Conservation (phyloP, 108 stramenopile species). For the Skeletonema menzelii region DNA sequence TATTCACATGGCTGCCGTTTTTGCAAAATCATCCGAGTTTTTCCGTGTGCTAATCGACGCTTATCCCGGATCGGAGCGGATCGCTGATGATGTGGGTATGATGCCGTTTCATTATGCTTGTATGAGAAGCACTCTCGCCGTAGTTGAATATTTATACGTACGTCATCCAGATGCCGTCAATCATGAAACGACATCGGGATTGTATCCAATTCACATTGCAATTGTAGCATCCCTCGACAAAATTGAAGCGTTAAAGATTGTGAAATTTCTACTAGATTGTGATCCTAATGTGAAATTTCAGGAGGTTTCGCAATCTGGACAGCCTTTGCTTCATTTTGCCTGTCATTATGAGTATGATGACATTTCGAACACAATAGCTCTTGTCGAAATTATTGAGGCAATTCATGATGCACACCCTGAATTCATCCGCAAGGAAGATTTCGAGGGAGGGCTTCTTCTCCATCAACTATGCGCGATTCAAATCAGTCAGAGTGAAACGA, state of each 20-base stretch:
- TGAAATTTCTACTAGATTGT: neutral
- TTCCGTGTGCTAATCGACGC: neutral
- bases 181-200: no score
- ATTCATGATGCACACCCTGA: neutral
- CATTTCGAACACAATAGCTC: neutral
- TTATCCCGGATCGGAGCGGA: constrained; percentile 4
- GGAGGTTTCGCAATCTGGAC: no score
- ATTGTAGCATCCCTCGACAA: neutral
- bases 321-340: neutral
- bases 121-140: neutral
- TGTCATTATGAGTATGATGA: neutral
- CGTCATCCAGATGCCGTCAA: neutral
- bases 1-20: neutral
- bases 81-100: neutral
- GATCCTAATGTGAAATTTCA: neutral
- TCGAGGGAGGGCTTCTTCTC: neutral
- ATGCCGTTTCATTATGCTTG: constrained; percentile 8
- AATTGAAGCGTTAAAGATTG: neutral
- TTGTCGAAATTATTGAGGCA: neutral
- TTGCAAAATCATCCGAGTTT: neutral
- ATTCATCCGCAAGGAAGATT: neutral
- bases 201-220: neutral
- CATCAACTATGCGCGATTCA: neutral
- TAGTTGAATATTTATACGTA: neutral
- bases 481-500: neutral